These are phyloP conservation scores for Colletotrichum melonis DNA, from an alignment of 2,329 filamentous ascomycete genomes.

Conservation along the genomic window DNA sequence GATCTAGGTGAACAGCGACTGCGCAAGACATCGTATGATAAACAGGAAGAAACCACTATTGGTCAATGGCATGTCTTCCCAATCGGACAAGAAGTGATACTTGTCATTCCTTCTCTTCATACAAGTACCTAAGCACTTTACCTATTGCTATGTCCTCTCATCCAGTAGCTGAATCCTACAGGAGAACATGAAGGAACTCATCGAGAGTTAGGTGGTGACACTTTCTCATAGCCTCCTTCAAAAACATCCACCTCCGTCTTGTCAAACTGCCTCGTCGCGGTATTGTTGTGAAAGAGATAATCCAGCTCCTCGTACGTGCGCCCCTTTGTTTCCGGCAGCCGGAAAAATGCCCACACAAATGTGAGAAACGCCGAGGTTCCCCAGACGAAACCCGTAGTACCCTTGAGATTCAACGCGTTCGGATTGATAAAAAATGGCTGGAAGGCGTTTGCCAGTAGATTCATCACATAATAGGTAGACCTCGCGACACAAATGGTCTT, in stretches of 20 bases:
- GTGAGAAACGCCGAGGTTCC: slow-evolving; percentile 33
- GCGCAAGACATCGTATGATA: not conserved
- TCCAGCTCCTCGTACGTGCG: slow-evolving; percentile 41
- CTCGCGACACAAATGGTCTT: slow-evolving; percentile 47
- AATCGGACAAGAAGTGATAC: too few relatives aligned
- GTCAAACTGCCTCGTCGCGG: slow-evolving; percentile 9
- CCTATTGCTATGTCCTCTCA: not conserved
- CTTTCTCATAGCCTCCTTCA: slow-evolving; percentile 8
- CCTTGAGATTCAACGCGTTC: slow-evolving; percentile 50
- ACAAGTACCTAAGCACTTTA: not conserved
- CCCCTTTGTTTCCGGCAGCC: slow-evolving; percentile 41
- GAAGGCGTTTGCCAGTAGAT: slow-evolving; percentile 38
- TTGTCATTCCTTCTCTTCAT: not conserved
- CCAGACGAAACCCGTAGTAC: slow-evolving; percentile 39
- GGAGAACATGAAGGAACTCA: not conserved
- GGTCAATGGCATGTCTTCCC: too few relatives aligned
- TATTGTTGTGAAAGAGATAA: slow-evolving; percentile 21
- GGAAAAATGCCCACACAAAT: slow-evolving; percentile 39
- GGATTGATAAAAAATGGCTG: slow-evolving; percentile 53
- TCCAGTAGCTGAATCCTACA: not conserved
- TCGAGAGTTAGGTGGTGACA: not conserved
- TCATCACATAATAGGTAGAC: slow-evolving; percentile 37
- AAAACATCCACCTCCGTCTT: slow-evolving; percentile 7
- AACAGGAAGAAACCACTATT: too few relatives aligned
- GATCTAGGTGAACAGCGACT: not conserved